These are phyloP conservation scores for Eimeria acervulina DNA, from an alignment of 169 alveolate genomes.

Conservation along the genomic window DNA sequence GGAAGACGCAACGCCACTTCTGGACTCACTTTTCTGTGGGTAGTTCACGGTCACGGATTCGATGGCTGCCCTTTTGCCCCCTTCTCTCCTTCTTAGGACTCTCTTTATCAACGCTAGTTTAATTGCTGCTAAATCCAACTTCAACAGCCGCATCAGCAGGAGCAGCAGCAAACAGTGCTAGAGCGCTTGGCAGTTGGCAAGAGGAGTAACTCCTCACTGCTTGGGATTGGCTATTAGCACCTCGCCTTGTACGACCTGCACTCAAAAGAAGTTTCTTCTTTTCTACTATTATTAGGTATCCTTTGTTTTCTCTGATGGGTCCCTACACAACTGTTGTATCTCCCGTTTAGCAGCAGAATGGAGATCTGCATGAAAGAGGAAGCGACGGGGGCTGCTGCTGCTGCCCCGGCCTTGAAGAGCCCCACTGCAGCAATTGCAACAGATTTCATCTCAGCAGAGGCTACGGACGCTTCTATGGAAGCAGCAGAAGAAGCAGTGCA, in stretches of 20 bases:
- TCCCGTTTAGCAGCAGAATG: constrained; percentile 4
- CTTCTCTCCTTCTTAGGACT: neutral
- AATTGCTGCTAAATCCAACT: neutral
- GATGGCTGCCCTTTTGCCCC: neutral
- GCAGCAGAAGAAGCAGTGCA: neutral
- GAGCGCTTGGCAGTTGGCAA: neutral
- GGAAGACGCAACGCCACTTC: neutral
- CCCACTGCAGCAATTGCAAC: neutral
- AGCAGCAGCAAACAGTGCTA: constrained; percentile 2
- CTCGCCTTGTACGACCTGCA: too few species aligned
- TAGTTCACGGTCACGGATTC: neutral
- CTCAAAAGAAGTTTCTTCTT: too few species aligned
- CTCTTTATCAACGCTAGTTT: too few species aligned
- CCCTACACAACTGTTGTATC: neutral
- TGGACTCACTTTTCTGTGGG: neutral
- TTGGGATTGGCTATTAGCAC: too few species aligned
- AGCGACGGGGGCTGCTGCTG: constrained; percentile 19
- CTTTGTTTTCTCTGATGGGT: neutral
- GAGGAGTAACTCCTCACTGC: too few species aligned
- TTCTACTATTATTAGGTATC: too few species aligned
- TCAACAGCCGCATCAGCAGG: neutral
- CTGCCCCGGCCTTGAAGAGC: neutral
- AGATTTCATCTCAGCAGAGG: neutral
- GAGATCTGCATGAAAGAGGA: constrained; percentile 37
- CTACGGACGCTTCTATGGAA: neutral